Base-by-base conservation (phyloP, 1,284 basidiomycete species). In the Gomphus bonarii region DNA sequence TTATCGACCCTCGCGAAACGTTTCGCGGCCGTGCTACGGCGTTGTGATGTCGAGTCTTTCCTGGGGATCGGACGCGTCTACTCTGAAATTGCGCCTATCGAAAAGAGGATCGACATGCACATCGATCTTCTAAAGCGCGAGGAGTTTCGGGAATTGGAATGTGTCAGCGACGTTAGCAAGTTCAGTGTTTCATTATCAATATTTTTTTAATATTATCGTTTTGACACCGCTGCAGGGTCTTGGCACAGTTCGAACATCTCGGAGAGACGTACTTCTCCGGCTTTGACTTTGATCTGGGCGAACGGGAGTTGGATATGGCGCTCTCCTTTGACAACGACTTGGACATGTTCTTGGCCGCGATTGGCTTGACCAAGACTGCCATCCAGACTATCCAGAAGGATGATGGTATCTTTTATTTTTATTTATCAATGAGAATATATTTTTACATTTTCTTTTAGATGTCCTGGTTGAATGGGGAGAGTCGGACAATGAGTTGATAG, bases 141-240 rank as follows among this genome's bases (percentile, higher is more conserved):
- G 63, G 93, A 93, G 69, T 92, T 99, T 73, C 80, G 88, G 46
- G 95, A 95, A 70, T 80, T 85, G 70, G 93, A 97, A 63, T 97
- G 94, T 69, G 91, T 89, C 14, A 84, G 79, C 62, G 95, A 97
- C 65, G 78, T 97, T 49, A 76, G 79, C 61, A 92, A 89, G 92
- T 93, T 50, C 64, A 58, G 83, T 73, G 10, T 10, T n/a, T 30
- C 18, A 22, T 42, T 11, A 38, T 22, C 54, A 14, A 35, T 44
- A 35, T 44, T 20, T 44, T 54, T 56, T 50, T 22, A 2, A 25
- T 28, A 10, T 22, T 35, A 46, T 49, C 28, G 20, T 30, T 3
- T 22, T 16, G 3, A 30, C 25, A 7, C 18, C 30, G 3, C 14
- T 53, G 28, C 33, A 94, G 92, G 71, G 83, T 95, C 67, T 82